Base-by-base conservation (phyloP, 805 yeast species). In the Pichia pseudocactophila region DNA sequence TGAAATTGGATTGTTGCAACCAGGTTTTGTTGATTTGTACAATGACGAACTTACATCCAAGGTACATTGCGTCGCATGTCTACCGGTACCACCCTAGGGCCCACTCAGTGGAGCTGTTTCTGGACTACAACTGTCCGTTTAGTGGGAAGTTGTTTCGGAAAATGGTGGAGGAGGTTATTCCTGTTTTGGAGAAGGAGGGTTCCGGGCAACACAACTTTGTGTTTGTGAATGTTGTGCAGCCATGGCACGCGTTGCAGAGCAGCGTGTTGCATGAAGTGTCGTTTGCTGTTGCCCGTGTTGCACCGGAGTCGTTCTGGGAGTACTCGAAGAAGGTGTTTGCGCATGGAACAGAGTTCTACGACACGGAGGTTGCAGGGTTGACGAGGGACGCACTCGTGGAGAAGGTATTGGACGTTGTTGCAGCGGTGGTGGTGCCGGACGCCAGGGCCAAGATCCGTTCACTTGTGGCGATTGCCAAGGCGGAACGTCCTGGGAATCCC, bases 111-210 rank as follows among this genome's bases (percentile, higher is more conserved):
- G 85, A 82, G 51, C 50, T 84, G 28, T 84, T 72, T 57, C 56
- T 84, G 37, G 95, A 84, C 61, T 83, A 81, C 67, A 76, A 79
- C 46, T 87, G 96, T 60, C 89, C 82, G 2, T 87, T 73, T 62
- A 73, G 82, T 46, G 80, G 71, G 32, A 83, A 78, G 57, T 51
- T 83, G 38, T 86, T 72, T 66, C 61, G 66, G 42, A 78, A 78
- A 42, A 56, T 85, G 44, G 66, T 69, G 46, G 58, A 63, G 7
- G 68, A 69, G 30, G 66, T 82, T 7, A 67, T 78, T 32, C 88
- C 87, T 16, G 47, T 55, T 25, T 61, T 80, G 37, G 66, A 70
- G 38, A 48, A 59, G 26, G 62, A 68, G 41, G 42, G 43, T 1
- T 62, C n/a, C n/a, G n/a, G n/a, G n/a, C n/a, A 66, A 46, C 74